Evolutionary conservation across 1,139 yeast species (phyloP).

Genomic region (Zhuliangozyma blackwelliae): DNA sequence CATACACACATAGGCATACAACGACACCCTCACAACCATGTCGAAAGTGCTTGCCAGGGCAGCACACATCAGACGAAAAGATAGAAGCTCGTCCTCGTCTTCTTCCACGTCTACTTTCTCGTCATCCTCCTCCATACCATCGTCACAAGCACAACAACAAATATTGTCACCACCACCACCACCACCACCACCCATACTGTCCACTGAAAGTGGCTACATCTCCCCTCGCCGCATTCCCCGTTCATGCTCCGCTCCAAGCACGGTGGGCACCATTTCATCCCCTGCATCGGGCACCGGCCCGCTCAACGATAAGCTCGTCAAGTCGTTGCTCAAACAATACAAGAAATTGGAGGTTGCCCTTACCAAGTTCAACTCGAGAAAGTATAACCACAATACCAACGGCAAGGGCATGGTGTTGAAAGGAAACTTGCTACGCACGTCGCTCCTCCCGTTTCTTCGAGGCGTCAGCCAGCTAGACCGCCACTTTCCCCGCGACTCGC

Average conservation of each 20-base stretch:
- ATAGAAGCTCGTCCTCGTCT: constrained; percentile 8
- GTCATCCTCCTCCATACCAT: constrained; percentile 13
- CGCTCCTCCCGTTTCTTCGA: constrained; percentile 64
- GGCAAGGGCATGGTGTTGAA: constrained; percentile 40
- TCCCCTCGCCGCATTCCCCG: neutral
- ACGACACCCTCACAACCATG: constrained; percentile 8
- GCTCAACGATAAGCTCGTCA: constrained; percentile 22
- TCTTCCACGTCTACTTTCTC: neutral
- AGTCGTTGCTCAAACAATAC: constrained; percentile 31
- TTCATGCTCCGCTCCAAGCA: neutral
- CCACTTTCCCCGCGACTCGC: constrained; percentile 18
- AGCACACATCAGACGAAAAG: constrained; percentile 13
- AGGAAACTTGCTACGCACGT: constrained; percentile 63
- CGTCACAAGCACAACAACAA: too few relatives aligned
- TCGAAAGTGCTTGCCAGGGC: constrained; percentile 16
- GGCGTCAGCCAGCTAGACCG: constrained; percentile 24
- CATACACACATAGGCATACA: too few relatives aligned
- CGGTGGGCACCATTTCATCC: neutral
- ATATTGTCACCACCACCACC: constrained; percentile 7
- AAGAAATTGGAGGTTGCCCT: constrained; percentile 44
- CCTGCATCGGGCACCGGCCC: constrained; percentile 2
- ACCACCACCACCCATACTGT: constrained; percentile 2
- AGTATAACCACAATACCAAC: constrained; percentile 16
- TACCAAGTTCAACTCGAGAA: constrained; percentile 47
- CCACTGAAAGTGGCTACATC: neutral